Evolutionary conservation across 1,284 basidiomycete species (phyloP).

Genomic region (Coniophora puteana): DNA sequence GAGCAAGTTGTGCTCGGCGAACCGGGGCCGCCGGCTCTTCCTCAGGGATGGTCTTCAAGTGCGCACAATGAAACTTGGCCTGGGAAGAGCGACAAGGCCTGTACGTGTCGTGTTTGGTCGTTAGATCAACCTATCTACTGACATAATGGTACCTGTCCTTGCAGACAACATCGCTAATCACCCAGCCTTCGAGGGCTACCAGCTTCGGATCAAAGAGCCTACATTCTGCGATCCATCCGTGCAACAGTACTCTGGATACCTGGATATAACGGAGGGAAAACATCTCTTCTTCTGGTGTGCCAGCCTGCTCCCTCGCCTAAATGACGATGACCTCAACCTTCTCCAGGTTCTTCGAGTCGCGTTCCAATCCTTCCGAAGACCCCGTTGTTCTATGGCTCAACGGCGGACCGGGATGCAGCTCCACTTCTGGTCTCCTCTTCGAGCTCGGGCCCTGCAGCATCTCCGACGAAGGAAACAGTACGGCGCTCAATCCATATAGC

Average conservation of each 20-base stretch:
- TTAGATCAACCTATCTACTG: conserved; percentile 1
- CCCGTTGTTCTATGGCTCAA: conserved; percentile 85
- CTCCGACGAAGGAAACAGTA: conserved; percentile 49
- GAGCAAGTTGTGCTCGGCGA: too few relatives aligned
- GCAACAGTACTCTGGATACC: conserved; percentile 80
- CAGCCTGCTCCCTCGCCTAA: not conserved
- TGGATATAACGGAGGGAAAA: conserved; percentile 78
- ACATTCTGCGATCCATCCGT: conserved; percentile 75
- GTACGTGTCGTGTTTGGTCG: too few relatives aligned
- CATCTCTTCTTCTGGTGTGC: conserved; percentile 82
- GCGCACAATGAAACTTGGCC: too few relatives aligned
- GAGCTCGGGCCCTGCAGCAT: conserved; percentile 64
- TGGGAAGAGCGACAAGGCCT: too few relatives aligned
- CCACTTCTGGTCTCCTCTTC: conserved; percentile 70
- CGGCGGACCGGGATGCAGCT: conserved; percentile 72
- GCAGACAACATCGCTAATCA: conserved; percentile 71
- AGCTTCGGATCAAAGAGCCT: conserved; percentile 65
- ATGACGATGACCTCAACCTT: conserved; percentile 46
- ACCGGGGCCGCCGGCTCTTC: too few relatives aligned
- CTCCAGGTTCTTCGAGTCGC: conserved; percentile 75
- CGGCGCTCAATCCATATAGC: conserved; percentile 53
- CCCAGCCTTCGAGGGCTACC: conserved; percentile 60
- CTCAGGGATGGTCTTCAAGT: too few relatives aligned
- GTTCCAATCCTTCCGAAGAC: conserved; percentile 62
- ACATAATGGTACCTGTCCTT: conserved; percentile 5